These are phyloP conservation scores for Populus hybrid DNA, from an alignment of 441 rosid species.

Conservation along the genomic window DNA sequence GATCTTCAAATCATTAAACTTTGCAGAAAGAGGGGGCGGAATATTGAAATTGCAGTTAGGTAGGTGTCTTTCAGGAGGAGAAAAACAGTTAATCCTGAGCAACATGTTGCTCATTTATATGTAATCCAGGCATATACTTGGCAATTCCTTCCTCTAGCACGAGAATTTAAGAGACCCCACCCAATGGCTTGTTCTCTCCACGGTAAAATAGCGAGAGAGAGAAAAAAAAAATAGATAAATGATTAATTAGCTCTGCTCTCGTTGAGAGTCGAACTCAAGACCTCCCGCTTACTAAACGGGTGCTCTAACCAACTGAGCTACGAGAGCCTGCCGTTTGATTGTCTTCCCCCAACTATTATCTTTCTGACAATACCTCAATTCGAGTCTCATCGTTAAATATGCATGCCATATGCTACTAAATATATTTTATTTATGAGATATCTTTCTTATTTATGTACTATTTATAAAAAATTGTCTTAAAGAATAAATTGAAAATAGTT, in stretches of 20 bases:
- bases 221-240: fast-evolving
- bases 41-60: constrained; percentile 58
- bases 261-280: constrained; percentile 93
- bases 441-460: too few relatives aligned
- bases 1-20: constrained; percentile 68
- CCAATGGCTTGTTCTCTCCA: background rate
- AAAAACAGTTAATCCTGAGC: constrained; percentile 48
- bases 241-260: constrained; percentile 34
- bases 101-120: constrained; percentile 40
- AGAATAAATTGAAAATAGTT: too few relatives aligned
- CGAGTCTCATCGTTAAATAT: background rate
- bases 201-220: too few relatives aligned
- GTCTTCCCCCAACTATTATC: background rate
- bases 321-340: constrained; percentile 34
- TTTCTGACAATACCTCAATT: background rate
- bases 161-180: constrained; percentile 5
- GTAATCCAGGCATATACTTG: constrained; percentile 55
- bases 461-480: too few relatives aligned
- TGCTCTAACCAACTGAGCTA: constrained; percentile 98
- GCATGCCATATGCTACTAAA: too few relatives aligned
- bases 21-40: constrained; percentile 34
- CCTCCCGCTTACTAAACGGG: constrained; percentile 98
- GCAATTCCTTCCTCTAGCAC: constrained; percentile 41
- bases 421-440: too few relatives aligned
- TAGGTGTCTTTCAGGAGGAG: constrained; percentile 56